Conservation (phyloP, 768 basidiomycete genomes). For the Phaeotremella skinneri region DNA sequence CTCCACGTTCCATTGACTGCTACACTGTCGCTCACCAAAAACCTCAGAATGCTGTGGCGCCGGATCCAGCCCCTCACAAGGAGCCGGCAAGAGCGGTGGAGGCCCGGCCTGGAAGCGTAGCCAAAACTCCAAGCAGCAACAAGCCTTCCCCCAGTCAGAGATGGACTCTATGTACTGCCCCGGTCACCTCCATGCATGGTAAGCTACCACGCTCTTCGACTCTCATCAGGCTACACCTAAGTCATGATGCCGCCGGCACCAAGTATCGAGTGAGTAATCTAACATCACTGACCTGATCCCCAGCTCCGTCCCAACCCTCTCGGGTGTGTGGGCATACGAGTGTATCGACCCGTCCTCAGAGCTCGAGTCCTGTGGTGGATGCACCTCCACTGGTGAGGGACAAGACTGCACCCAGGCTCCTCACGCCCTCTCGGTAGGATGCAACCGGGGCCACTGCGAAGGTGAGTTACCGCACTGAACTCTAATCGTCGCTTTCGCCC, state of each 20-base stretch:
- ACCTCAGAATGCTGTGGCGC: constrained; percentile 24
- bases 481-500: neutral
- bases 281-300: neutral
- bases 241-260: neutral
- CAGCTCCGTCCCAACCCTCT: constrained; percentile 7
- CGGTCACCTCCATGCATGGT: constrained; percentile 44
- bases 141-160: constrained; percentile 30
- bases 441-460: constrained; percentile 35
- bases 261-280: neutral
- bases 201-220: constrained; percentile 8
- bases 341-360: constrained; percentile 46
- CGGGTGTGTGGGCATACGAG: constrained; percentile 48
- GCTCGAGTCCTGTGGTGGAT: constrained; percentile 49
- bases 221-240: neutral
- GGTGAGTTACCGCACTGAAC: constrained; percentile 19
- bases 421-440: constrained; percentile 37
- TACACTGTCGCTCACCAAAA: neutral
- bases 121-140: constrained; percentile 12
- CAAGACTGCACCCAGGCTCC: constrained; percentile 46
- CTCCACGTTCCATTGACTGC: neutral
- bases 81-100: constrained; percentile 8
- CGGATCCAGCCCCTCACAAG: constrained; percentile 10
- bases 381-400: constrained; percentile 38
- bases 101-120: constrained; percentile 18
- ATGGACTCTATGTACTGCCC: constrained; percentile 49